These are phyloP conservation scores for Chaetomium sp. DNA, from an alignment of 2,329 filamentous ascomycete genomes.

Conservation along the genomic window DNA sequence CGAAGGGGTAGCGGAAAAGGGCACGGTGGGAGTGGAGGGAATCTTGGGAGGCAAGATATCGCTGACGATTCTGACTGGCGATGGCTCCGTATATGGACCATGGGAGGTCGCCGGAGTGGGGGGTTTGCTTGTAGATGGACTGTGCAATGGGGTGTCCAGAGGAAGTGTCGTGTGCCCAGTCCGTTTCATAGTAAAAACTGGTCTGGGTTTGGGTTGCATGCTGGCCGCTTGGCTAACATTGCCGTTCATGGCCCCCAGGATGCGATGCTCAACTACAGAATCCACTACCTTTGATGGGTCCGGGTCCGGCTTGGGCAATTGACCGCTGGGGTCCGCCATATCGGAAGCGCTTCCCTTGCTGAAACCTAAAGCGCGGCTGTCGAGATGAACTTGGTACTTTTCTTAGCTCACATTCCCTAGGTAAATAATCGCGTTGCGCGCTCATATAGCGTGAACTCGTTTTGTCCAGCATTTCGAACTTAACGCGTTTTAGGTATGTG, in stretches of 20 bases:
- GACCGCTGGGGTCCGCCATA: no score
- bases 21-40: neutral
- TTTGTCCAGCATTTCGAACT: no score
- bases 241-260: neutral
- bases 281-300: no score
- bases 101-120: neutral
- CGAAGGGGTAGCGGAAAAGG: neutral
- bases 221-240: neutral
- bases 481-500: no score
- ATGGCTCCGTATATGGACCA: neutral
- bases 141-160: neutral
- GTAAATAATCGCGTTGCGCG: no score
- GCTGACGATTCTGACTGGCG: constrained; percentile 15
- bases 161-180: constrained; percentile 2
- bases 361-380: no score
- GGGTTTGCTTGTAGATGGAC: neutral
- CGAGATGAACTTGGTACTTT: no score
- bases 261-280: no score
- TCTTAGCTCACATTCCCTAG: no score
- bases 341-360: no score
- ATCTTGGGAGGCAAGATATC: constrained; percentile 10
- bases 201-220: neutral
- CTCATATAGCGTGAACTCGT: no score
- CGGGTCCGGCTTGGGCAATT: no score
- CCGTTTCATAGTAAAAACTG: constrained; percentile 12